Evolutionary conservation across 441 rosid genomes (phyloP), one percentile per base, ranked within the genome.

Genomic region (Erodium trifolium): DNA sequence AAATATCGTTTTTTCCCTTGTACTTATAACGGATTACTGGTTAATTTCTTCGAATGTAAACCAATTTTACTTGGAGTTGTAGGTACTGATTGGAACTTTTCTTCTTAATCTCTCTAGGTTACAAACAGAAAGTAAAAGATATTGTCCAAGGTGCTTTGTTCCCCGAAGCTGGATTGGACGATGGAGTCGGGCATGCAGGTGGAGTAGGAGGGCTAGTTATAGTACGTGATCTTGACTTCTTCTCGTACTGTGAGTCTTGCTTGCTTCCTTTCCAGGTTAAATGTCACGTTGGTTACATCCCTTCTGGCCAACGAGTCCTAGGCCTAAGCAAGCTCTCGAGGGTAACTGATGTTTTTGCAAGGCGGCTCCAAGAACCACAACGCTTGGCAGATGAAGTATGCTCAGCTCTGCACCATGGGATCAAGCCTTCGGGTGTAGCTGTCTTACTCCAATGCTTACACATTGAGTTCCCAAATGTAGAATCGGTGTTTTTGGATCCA

Each of bases 301-400:
- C 99, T 29, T 84, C 91, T 2, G 89, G 86, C 29, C 84, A 88
- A 69, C 85, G 78, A 55, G 99, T 94, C 23, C 78, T 94, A 19
- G 98, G 99, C 71, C 76, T 94, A 70, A 94, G 99, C 83, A 94
- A 94, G 79, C 87, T 94, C 77, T 88, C 98, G 0, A 85, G 99
- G 76, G 96, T 90, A 4, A 71, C 96, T 9, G 94, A 92, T 77
- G 85, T 90, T 59, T 94, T 87, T 78, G 92, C 92, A 19, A 92
- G 83, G 82, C 80, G 96, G 62, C 92, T 92, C 53, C 99, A 94
- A 75, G 82, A 87, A 35, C 99, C 99, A 53, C 92, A 90, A 74
- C 88, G 88, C 70, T 77, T 92, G 66, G 95, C 91, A 37, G 81
- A 87, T 64, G 93, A 94, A 72, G 72, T 94, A 16, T 92, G 94